Base-by-base conservation (phyloP, 1,139 yeast species). In the Magnusiomyces tetraspermus region DNA sequence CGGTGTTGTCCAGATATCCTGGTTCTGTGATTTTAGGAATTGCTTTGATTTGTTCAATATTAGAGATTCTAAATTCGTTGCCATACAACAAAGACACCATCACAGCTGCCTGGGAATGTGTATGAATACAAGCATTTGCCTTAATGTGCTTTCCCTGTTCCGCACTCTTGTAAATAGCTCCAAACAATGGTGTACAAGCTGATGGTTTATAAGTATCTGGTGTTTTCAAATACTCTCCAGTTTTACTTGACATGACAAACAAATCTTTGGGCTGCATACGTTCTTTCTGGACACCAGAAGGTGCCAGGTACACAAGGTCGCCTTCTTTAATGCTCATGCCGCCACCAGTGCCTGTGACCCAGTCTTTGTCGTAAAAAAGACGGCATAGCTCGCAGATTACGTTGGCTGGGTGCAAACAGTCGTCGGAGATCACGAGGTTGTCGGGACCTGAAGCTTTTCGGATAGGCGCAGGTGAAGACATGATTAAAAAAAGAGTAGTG, bases 291-390 rank as follows among this genome's bases (percentile, higher is more conserved):
- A 90, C 95, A 1, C 97, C 97, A 8, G 96, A 86, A 1, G 97
- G 97, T 0, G 97, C 95, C 47, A 90, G 76, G 22, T 40, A 45
- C n/a, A 41, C 38, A n/a, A 50, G 58, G 3, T 74, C 75, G 30
- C 72, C 76, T 51, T 83, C 80, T 57, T 85, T 74, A 51, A 90
- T 84, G 40, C 95, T 85, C 62, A 90, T 83, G 2, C 97, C 97
- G 26, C 97, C 97, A 1, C 96, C 97, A 1, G 97, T 90, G 3
- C 97, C 97, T 0, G 96, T 85, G 58, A 88, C 94, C 96, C 97
- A 89, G 54, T 86, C 84, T 64, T 84, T 83, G 62, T 79, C 76
- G 66, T 85, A 90, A 65, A 90, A 87, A 30, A 79, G 71, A 50
- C 79, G 74, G 66, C 97, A 89, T 41, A 90, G 74, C 58, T 85